Conservation (phyloP, 495 filamentous ascomycete genomes). For the Amorphotheca resinae region DNA sequence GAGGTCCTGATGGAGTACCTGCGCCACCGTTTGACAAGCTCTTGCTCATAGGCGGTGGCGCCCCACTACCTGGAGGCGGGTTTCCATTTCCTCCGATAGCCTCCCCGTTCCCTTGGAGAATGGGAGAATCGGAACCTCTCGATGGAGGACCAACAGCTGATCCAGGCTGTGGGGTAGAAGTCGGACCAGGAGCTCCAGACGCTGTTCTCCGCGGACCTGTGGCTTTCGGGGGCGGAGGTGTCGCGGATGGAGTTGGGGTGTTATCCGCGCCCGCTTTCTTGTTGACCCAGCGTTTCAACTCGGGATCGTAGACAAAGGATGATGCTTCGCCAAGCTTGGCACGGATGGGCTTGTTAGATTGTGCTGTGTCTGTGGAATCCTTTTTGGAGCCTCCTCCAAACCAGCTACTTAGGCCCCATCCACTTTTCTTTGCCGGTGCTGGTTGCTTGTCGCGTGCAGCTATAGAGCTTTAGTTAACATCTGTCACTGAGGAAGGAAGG, state of each 20-base stretch:
- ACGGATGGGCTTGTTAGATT: constrained; percentile 59
- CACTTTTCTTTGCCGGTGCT: constrained; percentile 44
- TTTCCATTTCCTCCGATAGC: constrained; percentile 10
- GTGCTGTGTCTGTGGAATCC: constrained; percentile 22
- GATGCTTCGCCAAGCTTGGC: constrained; percentile 94
- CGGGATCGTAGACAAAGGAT: constrained; percentile 85
- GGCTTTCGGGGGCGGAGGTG: constrained; percentile 34
- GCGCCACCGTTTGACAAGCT: constrained; percentile 30
- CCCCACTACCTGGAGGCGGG: constrained; percentile 8
- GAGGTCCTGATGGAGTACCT: constrained; percentile 27
- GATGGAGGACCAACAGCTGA: constrained; percentile 5
- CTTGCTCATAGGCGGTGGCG: constrained; percentile 33
- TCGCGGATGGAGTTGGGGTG: constrained; percentile 32
- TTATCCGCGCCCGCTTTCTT: constrained; percentile 65
- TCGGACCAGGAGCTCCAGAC: constrained; percentile 10
- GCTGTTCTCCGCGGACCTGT: constrained; percentile 18
- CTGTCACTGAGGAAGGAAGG: constrained; percentile 10
- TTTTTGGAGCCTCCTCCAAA: constrained; percentile 41
- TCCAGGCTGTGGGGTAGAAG: constrained; percentile 21
- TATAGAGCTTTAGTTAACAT: constrained; percentile 26
- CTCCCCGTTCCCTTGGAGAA: neutral
- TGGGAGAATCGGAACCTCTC: neutral
- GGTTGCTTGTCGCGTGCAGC: constrained; percentile 20
- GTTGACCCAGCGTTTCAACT: constrained; percentile 95
- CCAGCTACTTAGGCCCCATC: constrained; percentile 78